These are phyloP conservation scores for Pestalotiopsis sp. DNA, from an alignment of 2,329 filamentous ascomycete species.

Conservation along the genomic window DNA sequence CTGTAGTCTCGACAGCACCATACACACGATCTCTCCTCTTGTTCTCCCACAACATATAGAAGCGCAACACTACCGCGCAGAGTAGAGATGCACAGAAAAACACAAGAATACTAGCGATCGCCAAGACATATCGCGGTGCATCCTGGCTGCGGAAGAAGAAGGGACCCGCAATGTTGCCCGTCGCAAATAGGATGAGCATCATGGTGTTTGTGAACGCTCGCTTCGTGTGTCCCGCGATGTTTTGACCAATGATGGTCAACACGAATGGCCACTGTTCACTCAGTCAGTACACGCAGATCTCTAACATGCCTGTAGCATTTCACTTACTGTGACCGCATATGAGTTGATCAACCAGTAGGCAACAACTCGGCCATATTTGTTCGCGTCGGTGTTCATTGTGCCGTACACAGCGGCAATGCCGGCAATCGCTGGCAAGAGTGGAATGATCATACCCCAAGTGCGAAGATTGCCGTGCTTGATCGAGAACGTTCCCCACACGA, in stretches of 20 bases:
- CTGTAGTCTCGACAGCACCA: constrained; percentile 24
- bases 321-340: constrained; percentile 25
- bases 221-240: constrained; percentile 35
- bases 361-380: constrained; percentile 56
- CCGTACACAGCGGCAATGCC: constrained; percentile 25
- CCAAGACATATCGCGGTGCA: constrained; percentile 21
- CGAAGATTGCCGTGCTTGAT: constrained; percentile 24
- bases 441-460: constrained; percentile 27
- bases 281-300: not conserved
- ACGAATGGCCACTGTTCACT: constrained; percentile 20
- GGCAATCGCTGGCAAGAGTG: constrained; percentile 25
- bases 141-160: constrained; percentile 25
- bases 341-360: constrained; percentile 46
- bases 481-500: constrained; percentile 24
- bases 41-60: constrained; percentile 36
- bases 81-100: constrained; percentile 19
- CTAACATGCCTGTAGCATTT: rapidly evolving
- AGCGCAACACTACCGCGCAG: constrained; percentile 18
- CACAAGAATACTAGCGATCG: constrained; percentile 25
- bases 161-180: constrained; percentile 21
- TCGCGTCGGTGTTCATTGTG: constrained; percentile 24
- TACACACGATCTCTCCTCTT: constrained; percentile 48
- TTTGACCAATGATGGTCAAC: constrained; percentile 33
- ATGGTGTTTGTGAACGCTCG: constrained; percentile 33
- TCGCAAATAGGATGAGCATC: constrained; percentile 25